Conservation (phyloP, 805 yeast species). For the Blastobotrys mokoenaii region DNA sequence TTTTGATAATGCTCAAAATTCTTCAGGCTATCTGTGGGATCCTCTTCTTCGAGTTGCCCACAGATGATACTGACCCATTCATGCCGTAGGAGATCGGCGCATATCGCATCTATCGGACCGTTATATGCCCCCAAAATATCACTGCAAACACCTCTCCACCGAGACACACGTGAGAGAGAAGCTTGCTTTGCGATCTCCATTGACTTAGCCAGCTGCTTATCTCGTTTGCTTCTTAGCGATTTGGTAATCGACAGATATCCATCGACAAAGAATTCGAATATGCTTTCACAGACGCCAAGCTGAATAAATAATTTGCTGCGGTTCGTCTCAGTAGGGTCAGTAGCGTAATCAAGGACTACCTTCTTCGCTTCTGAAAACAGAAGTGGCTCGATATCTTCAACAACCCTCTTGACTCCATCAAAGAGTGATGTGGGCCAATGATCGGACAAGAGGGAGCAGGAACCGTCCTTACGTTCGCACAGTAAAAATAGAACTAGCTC, state of each 20-base stretch:
- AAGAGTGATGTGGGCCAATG: constrained; percentile 34
- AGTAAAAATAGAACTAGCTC: constrained; percentile 22
- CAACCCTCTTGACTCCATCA: constrained; percentile 27
- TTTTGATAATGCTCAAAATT: constrained; percentile 19
- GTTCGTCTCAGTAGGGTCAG: neutral
- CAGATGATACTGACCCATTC: constrained; percentile 43
- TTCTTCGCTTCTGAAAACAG: constrained; percentile 11
- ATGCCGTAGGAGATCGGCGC: constrained; percentile 26
- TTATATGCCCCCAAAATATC: constrained; percentile 10
- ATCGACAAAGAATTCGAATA: constrained; percentile 20
- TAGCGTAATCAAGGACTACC: neutral
- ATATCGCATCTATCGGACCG: neutral
- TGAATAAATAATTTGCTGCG: neutral
- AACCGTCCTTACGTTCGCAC: constrained; percentile 14
- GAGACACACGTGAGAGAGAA: constrained; percentile 2
- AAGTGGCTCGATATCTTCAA: constrained; percentile 20
- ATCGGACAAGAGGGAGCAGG: constrained; percentile 30
- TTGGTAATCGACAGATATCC: constrained; percentile 7
- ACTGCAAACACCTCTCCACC: constrained; percentile 16
- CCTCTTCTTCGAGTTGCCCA: constrained; percentile 34
- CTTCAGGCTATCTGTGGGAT: constrained; percentile 26
- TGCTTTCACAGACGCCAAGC: constrained; percentile 11
- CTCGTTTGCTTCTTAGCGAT: neutral
- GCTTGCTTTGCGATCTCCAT: neutral
- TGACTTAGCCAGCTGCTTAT: neutral